Evolutionary conservation across 106 monocot species (phyloP), one percentile per base, ranked within the genome.

Genomic region (Posidonia australis): DNA sequence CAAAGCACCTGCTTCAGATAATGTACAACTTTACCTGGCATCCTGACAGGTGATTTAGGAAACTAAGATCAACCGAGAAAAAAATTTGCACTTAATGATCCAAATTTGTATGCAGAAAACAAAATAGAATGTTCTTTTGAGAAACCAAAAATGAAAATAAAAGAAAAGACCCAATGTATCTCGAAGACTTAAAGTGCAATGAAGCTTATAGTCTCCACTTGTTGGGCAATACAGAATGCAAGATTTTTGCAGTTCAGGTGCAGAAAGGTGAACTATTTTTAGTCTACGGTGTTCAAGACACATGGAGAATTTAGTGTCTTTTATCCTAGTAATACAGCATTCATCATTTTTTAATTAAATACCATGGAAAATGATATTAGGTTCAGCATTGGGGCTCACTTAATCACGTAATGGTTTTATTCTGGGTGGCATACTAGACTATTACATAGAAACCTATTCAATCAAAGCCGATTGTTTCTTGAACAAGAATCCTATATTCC

Each of bases 1-100:
- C 68, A 96, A 77, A 80, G 96, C 96, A 82, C 94, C 90, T 96
- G 86, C 53, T 62, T 77, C 73, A 76, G 22, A 55, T 54, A 70
- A 71, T 23, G 65, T 9, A 46, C 54, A 23, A 18, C 24, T 67
- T 68, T 67, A 20, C 51, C 77, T 64, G 60, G 54, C 13, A 61
- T 44, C 28, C 29, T 62, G 61, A 19, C n/a, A 4, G 7, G 36
- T 2, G 36, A 62, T 26, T 5, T 25, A 30, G 26, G 12, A 16
- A 57, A 25, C 26, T 27, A 14, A 25, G 20, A 54, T 5, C 17
- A 54, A 54, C 0, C 11, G 24, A 13, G 1, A 55, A 57, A 57
- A 22, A 54, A 23, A 9, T 4, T 14, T 13, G 16, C 22, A 57
- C 0, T 13, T 24, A 57, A 14, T 13, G 13, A 13, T 26, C 26